These are phyloP conservation scores for Orobanche coerulescens DNA, from an alignment of 257 asterid genomes.

Conservation along the genomic window DNA sequence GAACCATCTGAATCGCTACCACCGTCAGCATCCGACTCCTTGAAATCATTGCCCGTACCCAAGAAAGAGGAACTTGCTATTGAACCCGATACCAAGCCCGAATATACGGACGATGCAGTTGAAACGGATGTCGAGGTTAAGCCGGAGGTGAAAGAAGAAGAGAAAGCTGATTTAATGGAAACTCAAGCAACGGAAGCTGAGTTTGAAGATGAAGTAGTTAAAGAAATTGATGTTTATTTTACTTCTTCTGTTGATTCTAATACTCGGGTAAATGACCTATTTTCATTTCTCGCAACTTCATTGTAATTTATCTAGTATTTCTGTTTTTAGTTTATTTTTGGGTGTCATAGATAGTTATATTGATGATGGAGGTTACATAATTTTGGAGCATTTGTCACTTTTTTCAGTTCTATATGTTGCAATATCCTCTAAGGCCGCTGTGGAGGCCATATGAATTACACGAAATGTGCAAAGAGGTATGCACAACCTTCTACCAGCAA, in stretches of 20 bases:
- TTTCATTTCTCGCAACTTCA: not conserved
- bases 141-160: conserved; percentile 26
- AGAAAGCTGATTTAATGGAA: conserved; percentile 32
- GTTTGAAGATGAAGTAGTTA: conserved; percentile 43
- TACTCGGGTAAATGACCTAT: conserved; percentile 30
- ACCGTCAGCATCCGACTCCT: conserved; percentile 15
- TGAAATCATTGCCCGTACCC: conserved; percentile 9
- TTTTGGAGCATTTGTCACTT: not conserved
- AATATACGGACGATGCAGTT: conserved; percentile 17
- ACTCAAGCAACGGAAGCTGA: conserved; percentile 23
- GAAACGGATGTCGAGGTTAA: conserved; percentile 41
- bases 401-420: conserved; percentile 58
- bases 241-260: conserved; percentile 42
- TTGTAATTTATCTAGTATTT: not conserved
- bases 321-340: not conserved
- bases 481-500: conserved; percentile 8
- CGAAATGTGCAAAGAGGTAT: conserved; percentile 59
- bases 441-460: conserved; percentile 91
- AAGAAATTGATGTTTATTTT: conserved; percentile 69
- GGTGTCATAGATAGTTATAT: not conserved
- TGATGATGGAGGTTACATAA: not conserved
- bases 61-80: conserved; percentile 36
- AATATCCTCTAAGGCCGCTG: conserved; percentile 65
- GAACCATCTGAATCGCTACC: conserved; percentile 25
- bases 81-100: conserved; percentile 26